A percentile compares a stretch with the other conserved stretches of the same genome.
Conservation (phyloP, 371 early-diverging fungal species). For the Choanephora cucurbitarum region DNA sequence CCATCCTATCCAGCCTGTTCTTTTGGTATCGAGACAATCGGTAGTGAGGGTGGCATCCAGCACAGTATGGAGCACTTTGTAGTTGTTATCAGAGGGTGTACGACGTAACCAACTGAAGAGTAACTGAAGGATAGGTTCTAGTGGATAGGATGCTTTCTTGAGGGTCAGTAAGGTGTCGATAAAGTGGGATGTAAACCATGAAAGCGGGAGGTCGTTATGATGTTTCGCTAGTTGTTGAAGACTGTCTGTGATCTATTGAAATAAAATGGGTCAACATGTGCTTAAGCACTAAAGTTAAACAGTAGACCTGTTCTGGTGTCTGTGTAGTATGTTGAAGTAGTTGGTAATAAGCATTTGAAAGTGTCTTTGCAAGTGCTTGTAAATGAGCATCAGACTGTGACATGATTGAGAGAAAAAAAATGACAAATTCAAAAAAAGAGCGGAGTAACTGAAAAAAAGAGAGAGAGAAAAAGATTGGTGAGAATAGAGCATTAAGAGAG, state of each 20-base stretch:
- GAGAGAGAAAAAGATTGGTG: too few relatives aligned
- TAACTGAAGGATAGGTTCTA: conserved; percentile 23
- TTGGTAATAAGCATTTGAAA: conserved; percentile 43
- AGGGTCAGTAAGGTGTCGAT: conserved; percentile 24
- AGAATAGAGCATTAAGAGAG: too few relatives aligned
- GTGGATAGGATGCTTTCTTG: conserved; percentile 7
- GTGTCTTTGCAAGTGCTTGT: conserved; percentile 35
- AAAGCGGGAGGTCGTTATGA: conserved; percentile 43
- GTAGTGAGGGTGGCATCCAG: neutral
- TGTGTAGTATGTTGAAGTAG: conserved; percentile 31
- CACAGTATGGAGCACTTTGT: conserved; percentile 18
- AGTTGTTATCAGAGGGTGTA: conserved; percentile 14
- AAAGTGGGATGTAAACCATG: conserved; percentile 46
- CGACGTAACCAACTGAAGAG: conserved; percentile 45
- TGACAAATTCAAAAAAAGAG: too few relatives aligned
- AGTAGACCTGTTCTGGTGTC: conserved; percentile 18
- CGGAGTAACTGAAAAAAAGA: too few relatives aligned
- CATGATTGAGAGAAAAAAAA: too few relatives aligned
- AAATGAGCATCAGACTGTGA: conserved; percentile 17
- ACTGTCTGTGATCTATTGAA: conserved; percentile 27
- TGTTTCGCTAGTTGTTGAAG: conserved; percentile 37
- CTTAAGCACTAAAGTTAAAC: neutral
- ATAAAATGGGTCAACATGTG: neutral
- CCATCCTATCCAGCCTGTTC: conserved; percentile 43
- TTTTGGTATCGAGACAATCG: conserved; percentile 16